phyloP scores from a whole-genome alignment of 2,329 filamentous ascomycete species.

The Aspergillus persii region DNA sequence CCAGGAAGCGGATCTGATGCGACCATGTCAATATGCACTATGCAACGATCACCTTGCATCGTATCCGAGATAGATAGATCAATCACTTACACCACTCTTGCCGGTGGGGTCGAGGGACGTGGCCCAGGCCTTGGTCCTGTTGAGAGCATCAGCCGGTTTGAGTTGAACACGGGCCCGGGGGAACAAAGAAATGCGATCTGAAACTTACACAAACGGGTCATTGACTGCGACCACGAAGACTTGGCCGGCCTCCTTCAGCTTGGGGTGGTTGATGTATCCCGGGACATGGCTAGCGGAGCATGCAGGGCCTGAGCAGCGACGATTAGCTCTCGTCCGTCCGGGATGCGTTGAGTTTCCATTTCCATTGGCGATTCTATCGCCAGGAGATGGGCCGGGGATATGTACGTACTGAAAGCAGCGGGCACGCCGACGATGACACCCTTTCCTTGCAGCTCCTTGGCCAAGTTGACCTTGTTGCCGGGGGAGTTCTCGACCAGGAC shows the following conservation, averaged over 20 bases:
- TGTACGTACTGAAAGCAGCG: slow-evolving; percentile 65
- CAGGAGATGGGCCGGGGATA: neutral
- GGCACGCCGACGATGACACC: slow-evolving; percentile 84
- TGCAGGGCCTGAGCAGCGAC: slow-evolving; percentile 49
- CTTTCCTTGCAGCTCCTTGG: slow-evolving; percentile 71
- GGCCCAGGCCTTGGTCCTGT: slow-evolving; percentile 86
- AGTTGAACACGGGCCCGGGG: neutral
- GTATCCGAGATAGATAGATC: slow-evolving; percentile 18
- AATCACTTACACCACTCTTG: slow-evolving; percentile 67
- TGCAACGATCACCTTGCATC: neutral
- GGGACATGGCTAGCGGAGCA: slow-evolving; percentile 75
- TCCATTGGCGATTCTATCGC: neutral
- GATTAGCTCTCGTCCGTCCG: neutral
- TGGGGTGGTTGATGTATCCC: slow-evolving; percentile 76
- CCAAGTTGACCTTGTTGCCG: slow-evolving; percentile 85
- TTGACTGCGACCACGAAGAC: slow-evolving; percentile 93
- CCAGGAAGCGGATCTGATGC: slow-evolving; percentile 78
- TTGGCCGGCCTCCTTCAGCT: slow-evolving; percentile 74
- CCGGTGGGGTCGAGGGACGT: slow-evolving; percentile 71
- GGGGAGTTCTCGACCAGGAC: slow-evolving; percentile 82
- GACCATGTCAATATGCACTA: neutral
- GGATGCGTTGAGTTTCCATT: neutral
- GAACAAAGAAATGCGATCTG: neutral
- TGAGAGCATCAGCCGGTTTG: slow-evolving; percentile 2
- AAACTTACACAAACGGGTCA: slow-evolving; percentile 88